These are phyloP conservation scores for Cucumis melo DNA, from an alignment of 306 rosid genomes.

Conservation along the genomic window DNA sequence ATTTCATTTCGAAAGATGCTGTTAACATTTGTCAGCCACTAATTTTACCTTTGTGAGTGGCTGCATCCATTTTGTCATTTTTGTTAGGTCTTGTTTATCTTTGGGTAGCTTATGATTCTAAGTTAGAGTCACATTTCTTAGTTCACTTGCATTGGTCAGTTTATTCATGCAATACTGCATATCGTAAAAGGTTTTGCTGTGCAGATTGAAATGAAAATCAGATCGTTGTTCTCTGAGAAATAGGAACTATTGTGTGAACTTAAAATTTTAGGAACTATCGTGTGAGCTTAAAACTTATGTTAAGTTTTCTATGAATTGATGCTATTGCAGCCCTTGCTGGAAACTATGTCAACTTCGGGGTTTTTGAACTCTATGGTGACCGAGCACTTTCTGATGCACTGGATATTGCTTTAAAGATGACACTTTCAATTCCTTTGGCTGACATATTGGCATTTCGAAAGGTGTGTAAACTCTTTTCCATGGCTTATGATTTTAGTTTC, in stretches of 20 bases:
- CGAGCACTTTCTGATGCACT: constrained; percentile 85
- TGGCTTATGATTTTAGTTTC: neutral
- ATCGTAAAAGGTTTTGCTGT: neutral
- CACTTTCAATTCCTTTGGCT: constrained; percentile 79
- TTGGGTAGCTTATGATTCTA: neutral
- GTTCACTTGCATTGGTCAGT: neutral
- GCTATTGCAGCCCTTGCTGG: constrained; percentile 68
- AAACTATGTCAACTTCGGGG: constrained; percentile 96
- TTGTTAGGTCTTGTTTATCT: neutral
- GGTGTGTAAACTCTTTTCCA: constrained; percentile 32
- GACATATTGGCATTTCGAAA: constrained; percentile 90
- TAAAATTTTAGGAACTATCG: no score
- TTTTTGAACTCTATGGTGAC: constrained; percentile 93
- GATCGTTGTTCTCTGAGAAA: neutral
- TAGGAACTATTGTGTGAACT: neutral
- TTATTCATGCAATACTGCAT: neutral
- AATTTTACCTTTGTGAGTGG: neutral
- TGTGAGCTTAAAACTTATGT: no score
- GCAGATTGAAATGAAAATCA: neutral
- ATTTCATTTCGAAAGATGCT: neutral
- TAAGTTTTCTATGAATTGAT: neutral
- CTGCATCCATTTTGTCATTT: neutral
- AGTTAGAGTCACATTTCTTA: neutral
- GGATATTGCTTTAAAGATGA: constrained; percentile 83
- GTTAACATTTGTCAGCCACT: neutral